Evolutionary conservation across 2,329 filamentous ascomycete genomes (phyloP).

Genomic region (Monosporascus ibericus): DNA sequence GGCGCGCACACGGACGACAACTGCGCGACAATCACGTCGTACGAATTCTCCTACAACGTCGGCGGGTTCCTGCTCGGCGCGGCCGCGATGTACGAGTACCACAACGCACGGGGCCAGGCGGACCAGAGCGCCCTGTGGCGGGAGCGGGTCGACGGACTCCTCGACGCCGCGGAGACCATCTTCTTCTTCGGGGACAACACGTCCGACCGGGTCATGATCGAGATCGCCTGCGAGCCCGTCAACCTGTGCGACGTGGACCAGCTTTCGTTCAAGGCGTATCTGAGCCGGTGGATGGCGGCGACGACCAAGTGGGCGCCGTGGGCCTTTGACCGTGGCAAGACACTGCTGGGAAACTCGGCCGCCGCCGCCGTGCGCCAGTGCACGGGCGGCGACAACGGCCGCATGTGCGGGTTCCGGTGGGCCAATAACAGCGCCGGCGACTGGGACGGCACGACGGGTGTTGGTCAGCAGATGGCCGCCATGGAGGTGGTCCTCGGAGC

Average conservation of each 20-base stretch:
- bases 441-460: conserved; percentile 55
- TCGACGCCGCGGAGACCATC: conserved; percentile 48
- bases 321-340: conserved; percentile 46
- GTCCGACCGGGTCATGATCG: conserved; percentile 50
- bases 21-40: conserved; percentile 51
- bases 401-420: conserved; percentile 58
- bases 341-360: conserved; percentile 48
- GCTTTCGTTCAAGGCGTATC: conserved; percentile 58
- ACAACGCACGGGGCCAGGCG: conserved; percentile 17
- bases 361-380: conserved; percentile 52
- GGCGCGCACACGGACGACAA: conserved; percentile 51
- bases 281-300: conserved; percentile 55
- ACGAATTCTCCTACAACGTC: conserved; percentile 66
- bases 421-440: conserved; percentile 35
- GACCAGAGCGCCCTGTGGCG: conserved; percentile 46
- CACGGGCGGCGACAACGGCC: conserved; percentile 47
- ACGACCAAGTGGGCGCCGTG: conserved; percentile 59
- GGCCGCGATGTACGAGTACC: conserved; percentile 64
- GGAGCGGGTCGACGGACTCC: conserved; percentile 48
- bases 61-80: conserved; percentile 61
- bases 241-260: conserved; percentile 57
- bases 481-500: conserved; percentile 60
- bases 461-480: conserved; percentile 67
- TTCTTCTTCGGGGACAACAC: conserved; percentile 44
- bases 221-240: conserved; percentile 59